These are phyloP conservation scores for Penicillium corylophilum DNA, from an alignment of 2,329 filamentous ascomycete genomes.

Conservation along the genomic window DNA sequence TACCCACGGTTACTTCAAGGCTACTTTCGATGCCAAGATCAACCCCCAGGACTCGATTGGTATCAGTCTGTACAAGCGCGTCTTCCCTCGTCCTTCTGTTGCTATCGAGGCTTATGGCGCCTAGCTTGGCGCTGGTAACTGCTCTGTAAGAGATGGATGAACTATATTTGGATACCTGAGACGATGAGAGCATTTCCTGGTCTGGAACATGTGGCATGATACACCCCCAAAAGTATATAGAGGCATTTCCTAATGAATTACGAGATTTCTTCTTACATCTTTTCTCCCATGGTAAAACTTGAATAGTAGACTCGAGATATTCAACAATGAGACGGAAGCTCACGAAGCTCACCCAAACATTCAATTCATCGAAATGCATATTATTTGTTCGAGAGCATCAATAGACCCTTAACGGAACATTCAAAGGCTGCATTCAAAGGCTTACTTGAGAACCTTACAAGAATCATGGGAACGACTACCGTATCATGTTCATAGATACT, in stretches of 20 bases:
- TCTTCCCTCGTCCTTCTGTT: slow-evolving; percentile 72
- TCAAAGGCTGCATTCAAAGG: neutral
- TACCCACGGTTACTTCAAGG: slow-evolving; percentile 99
- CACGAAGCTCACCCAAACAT: neutral
- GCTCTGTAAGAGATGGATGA: slow-evolving; percentile 22
- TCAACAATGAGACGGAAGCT: too few species aligned
- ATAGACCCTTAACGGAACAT: too few species aligned
- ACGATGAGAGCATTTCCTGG: slow-evolving; percentile 2
- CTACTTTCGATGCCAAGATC: slow-evolving; percentile 92
- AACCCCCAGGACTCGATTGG: slow-evolving; percentile 94
- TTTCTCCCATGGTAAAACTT: too few species aligned
- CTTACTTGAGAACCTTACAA: too few species aligned
- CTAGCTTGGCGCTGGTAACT: slow-evolving; percentile 8
- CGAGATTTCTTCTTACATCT: slow-evolving; percentile 20
- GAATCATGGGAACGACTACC: slow-evolving; percentile 1
- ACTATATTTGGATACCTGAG: slow-evolving; percentile 28
- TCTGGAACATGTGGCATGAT: slow-evolving; percentile 14
- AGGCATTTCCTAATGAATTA: slow-evolving; percentile 31
- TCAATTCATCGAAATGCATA: slow-evolving; percentile 3
- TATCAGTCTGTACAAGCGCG: slow-evolving; percentile 82
- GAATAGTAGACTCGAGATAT: neutral
- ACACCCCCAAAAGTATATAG: slow-evolving; percentile 31
- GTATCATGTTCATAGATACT: slow-evolving; percentile 10
- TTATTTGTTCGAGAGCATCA: neutral
- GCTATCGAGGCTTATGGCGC: slow-evolving; percentile 41